Conservation (phyloP, 2,329 filamentous ascomycete species). For the Geosmithia flava region DNA sequence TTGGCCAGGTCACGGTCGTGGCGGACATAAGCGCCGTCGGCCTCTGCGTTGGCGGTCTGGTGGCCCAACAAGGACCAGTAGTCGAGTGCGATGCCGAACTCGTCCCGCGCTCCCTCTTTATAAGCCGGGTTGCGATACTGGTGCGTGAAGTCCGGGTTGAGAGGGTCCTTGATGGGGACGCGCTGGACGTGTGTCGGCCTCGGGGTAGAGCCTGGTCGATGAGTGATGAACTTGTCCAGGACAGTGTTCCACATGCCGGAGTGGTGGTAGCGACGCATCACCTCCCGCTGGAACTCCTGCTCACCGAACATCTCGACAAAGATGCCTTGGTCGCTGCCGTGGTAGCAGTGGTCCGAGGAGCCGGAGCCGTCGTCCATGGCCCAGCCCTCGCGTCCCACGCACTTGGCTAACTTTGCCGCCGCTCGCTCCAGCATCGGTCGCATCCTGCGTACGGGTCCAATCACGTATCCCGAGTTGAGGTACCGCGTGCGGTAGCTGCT, state of each 20-base stretch:
- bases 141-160: conserved; percentile 12
- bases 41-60: conserved; percentile 11
- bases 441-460: conserved; percentile 11
- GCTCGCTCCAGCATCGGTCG: conserved; percentile 11
- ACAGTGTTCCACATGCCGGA: neutral
- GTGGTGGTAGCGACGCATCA: conserved; percentile 14
- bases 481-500: conserved; percentile 11
- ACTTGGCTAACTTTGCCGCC: conserved; percentile 8
- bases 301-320: conserved; percentile 15
- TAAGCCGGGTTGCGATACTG: conserved; percentile 8
- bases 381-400: conserved; percentile 3
- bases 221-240: conserved; percentile 9
- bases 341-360: conserved; percentile 8
- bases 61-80: conserved; percentile 13
- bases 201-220: conserved; percentile 9
- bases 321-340: conserved; percentile 14
- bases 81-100: conserved; percentile 14
- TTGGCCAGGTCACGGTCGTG: conserved; percentile 18
- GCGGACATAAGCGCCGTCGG: conserved; percentile 11
- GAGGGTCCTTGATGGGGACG: conserved; percentile 6
- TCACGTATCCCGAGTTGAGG: conserved; percentile 12
- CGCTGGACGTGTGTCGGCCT: conserved; percentile 6
- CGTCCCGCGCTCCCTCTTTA: conserved; percentile 7
- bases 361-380: conserved; percentile 6
- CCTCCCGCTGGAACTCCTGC: conserved; percentile 15